Evolutionary conservation across 257 asterid genomes (phyloP).

Genomic region (Salvia rosmarinus): DNA sequence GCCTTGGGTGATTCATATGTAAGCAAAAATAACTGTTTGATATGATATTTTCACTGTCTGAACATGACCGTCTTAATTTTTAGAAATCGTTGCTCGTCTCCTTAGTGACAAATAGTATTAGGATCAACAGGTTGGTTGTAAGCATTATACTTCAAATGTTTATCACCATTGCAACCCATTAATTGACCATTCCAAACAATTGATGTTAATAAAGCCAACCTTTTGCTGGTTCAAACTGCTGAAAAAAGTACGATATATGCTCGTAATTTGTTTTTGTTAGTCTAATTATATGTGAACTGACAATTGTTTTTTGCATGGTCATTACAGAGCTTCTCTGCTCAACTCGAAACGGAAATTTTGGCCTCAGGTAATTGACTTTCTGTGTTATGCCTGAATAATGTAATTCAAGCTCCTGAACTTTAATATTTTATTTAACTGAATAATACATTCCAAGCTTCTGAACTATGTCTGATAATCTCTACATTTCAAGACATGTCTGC

Average conservation of each 20-base stretch:
- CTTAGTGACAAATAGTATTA: conserved; percentile 8
- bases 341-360: conserved; percentile 87
- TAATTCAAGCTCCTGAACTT: no score
- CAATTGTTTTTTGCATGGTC: conserved; percentile 29
- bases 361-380: conserved; percentile 68
- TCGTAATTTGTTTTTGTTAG: conserved; percentile 19
- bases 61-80: conserved; percentile 5
- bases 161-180: conserved; percentile 17
- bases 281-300: conserved; percentile 16
- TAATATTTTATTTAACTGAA: not conserved
- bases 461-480: no score
- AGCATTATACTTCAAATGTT: conserved; percentile 23
- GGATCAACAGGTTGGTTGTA: conserved; percentile 5
- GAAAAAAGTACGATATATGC: not conserved
- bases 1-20: conserved; percentile 77
- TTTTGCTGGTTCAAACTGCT: conserved; percentile 21
- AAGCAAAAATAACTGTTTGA: conserved; percentile 39
- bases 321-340: conserved; percentile 81
- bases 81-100: conserved; percentile 4
- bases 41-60: conserved; percentile 23
- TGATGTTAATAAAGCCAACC: conserved; percentile 10
- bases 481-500: conserved; percentile 97
- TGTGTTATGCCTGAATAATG: conserved; percentile 21
- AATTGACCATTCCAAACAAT: conserved; percentile 5
- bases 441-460: not conserved